Conservation (phyloP, 352 stramenopile species). For the Globisporangium nagaii region DNA sequence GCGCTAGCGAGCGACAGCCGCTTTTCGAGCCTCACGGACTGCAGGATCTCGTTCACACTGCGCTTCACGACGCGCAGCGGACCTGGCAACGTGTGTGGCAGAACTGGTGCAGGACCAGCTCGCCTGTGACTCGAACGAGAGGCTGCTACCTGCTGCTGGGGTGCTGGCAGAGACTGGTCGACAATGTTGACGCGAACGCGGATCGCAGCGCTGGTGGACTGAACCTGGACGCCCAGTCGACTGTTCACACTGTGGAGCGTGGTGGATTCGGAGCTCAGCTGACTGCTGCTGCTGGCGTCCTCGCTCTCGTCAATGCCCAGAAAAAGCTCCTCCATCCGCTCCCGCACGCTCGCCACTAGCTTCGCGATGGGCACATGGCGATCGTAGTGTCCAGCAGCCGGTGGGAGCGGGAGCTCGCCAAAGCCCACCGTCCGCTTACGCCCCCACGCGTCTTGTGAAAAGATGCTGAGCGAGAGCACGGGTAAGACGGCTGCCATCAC, state of each 20-base stretch:
- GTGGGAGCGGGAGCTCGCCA: slow-evolving; percentile 28
- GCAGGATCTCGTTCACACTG: slow-evolving; percentile 69
- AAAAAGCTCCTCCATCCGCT: slow-evolving; percentile 63
- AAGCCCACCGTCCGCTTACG: slow-evolving; percentile 32
- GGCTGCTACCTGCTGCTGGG: background rate
- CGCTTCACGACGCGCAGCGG: slow-evolving; percentile 42
- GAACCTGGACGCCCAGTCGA: slow-evolving; percentile 28
- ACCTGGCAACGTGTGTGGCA: background rate
- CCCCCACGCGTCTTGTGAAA: slow-evolving; percentile 40
- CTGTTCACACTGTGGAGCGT: slow-evolving; percentile 15
- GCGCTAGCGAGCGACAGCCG: slow-evolving; percentile 20
- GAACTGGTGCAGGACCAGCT: background rate
- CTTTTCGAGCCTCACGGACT: slow-evolving; percentile 42
- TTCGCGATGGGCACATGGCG: slow-evolving; percentile 31
- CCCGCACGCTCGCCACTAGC: slow-evolving; percentile 21
- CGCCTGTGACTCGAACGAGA: background rate
- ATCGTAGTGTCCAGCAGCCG: slow-evolving; percentile 24
- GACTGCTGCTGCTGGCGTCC: background rate
- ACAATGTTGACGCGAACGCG: slow-evolving; percentile 39
- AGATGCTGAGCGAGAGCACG: slow-evolving; percentile 27
- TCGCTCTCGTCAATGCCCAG: slow-evolving; percentile 32
- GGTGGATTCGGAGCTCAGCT: slow-evolving; percentile 1
- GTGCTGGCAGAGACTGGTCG: background rate
- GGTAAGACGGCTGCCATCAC: slow-evolving; percentile 6
- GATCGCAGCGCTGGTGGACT: slow-evolving; percentile 28